These are phyloP conservation scores for Penicillium salamii DNA, from an alignment of 495 filamentous ascomycete genomes.

Conservation along the genomic window DNA sequence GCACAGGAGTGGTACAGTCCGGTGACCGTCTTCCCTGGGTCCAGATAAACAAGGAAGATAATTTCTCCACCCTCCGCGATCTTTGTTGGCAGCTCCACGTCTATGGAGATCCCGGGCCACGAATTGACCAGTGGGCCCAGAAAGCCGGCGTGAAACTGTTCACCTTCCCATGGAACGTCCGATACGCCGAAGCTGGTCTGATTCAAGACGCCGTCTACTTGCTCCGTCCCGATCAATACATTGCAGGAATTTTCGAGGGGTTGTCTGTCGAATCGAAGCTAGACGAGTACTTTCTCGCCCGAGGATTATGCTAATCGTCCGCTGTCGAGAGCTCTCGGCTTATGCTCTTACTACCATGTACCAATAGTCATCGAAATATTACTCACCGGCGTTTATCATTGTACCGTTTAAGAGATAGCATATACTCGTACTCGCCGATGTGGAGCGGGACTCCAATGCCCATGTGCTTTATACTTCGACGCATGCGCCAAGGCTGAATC, in stretches of 20 bases:
- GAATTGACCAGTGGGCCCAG: slow-evolving; percentile 29
- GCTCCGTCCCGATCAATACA: slow-evolving; percentile 35
- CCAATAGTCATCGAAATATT: no score
- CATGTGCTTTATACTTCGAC: background rate
- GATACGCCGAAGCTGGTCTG: slow-evolving; percentile 22
- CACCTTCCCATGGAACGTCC: slow-evolving; percentile 25
- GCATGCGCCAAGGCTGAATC: background rate
- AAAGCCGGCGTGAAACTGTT: slow-evolving; percentile 18
- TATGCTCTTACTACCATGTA: no score
- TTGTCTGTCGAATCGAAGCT: slow-evolving; percentile 2
- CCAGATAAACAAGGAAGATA: slow-evolving; percentile 23
- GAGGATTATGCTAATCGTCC: background rate
- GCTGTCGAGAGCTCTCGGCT: no score
- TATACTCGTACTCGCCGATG: no score
- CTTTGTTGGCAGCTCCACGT: slow-evolving; percentile 38
- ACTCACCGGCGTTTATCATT: no score
- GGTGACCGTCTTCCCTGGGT: slow-evolving; percentile 39
- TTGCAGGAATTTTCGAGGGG: slow-evolving; percentile 27
- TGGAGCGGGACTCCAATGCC: no score
- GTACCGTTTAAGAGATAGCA: background rate
- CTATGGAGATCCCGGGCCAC: slow-evolving; percentile 19
- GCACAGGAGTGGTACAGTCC: slow-evolving; percentile 21
- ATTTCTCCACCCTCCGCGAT: slow-evolving; percentile 26
- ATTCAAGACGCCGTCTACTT: slow-evolving; percentile 28
- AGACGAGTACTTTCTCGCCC: slow-evolving; percentile 16